Percentiles rank a stretch among this genome's conserved stretches.
Evolutionary conservation across 805 yeast species (phyloP).

Genomic region (Saturnispora bothae): DNA sequence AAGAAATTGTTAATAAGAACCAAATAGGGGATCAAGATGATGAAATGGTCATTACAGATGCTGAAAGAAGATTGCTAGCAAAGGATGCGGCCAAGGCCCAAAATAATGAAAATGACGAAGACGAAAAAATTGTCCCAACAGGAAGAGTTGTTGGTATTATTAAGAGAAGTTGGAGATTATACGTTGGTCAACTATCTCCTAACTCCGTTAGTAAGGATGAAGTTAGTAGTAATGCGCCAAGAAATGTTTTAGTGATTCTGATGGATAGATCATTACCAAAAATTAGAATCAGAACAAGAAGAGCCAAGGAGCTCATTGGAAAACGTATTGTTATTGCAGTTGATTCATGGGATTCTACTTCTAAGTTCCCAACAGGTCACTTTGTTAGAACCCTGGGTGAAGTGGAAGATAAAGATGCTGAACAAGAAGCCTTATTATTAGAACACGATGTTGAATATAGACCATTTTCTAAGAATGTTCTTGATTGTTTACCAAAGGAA

Average conservation of each 20-base stretch:
- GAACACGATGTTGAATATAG: slow-evolving; percentile 96
- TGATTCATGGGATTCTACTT: slow-evolving; percentile 82
- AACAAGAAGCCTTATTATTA: slow-evolving; percentile 83
- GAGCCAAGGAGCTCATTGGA: slow-evolving; percentile 72
- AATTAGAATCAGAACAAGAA: slow-evolving; percentile 76
- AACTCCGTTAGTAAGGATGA: slow-evolving; percentile 50
- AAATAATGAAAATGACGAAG: slow-evolving; percentile 29
- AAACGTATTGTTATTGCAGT: slow-evolving; percentile 86
- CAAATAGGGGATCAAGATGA: slow-evolving; percentile 47
- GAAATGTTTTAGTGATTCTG: slow-evolving; percentile 71
- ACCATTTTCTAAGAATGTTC: slow-evolving; percentile 86
- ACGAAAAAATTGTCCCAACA: slow-evolving; percentile 67
- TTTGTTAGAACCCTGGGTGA: slow-evolving; percentile 84
- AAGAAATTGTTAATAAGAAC: slow-evolving; percentile 48
- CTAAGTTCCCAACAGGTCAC: slow-evolving; percentile 89
- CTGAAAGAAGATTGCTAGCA: slow-evolving; percentile 61
- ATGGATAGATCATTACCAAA: slow-evolving; percentile 88
- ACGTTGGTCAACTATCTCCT: slow-evolving; percentile 87
- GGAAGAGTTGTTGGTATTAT: slow-evolving; percentile 82
- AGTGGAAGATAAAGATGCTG: slow-evolving; percentile 87
- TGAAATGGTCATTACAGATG: slow-evolving; percentile 45
- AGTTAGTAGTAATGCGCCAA: slow-evolving; percentile 51
- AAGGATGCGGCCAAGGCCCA: slow-evolving; percentile 67
- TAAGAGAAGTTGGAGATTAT: slow-evolving; percentile 90
- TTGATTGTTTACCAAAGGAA: slow-evolving; percentile 85